phyloP scores from a whole-genome alignment of 257 asterid genomes.

The Nyctanthes arbortristis region DNA sequence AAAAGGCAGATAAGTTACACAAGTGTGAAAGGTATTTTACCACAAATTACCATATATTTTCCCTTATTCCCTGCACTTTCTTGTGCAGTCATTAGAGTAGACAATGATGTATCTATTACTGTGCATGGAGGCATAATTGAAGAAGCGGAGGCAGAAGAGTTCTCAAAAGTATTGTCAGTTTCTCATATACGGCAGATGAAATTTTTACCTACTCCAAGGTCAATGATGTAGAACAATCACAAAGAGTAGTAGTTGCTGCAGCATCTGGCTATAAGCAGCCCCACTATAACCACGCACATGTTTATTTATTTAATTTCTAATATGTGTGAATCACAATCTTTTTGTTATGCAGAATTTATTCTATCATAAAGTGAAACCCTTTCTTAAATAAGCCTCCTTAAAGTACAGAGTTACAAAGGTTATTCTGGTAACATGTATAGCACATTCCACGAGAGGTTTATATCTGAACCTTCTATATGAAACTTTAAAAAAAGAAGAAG shows the following conservation, averaged over 20 bases:
- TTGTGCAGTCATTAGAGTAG: neutral
- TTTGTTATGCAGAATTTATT: neutral
- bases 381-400: neutral
- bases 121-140: neutral
- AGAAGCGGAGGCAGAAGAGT: neutral
- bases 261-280: neutral
- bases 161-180: neutral
- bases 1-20: neutral
- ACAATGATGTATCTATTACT: neutral
- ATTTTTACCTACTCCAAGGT: neutral
- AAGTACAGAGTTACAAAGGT: neutral
- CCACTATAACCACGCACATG: neutral
- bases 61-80: neutral
- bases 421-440: neutral
- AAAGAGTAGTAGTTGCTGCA: neutral
- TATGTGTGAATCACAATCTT: too few species aligned
- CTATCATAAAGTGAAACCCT: neutral
- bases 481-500: neutral
- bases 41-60: neutral
- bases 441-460: neutral
- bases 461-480: neutral
- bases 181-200: neutral
- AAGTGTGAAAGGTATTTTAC: neutral
- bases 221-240: neutral
- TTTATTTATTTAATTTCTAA: neutral